Evolutionary conservation across 768 basidiomycete species (phyloP).

Genomic region (Hericium coralloides): DNA sequence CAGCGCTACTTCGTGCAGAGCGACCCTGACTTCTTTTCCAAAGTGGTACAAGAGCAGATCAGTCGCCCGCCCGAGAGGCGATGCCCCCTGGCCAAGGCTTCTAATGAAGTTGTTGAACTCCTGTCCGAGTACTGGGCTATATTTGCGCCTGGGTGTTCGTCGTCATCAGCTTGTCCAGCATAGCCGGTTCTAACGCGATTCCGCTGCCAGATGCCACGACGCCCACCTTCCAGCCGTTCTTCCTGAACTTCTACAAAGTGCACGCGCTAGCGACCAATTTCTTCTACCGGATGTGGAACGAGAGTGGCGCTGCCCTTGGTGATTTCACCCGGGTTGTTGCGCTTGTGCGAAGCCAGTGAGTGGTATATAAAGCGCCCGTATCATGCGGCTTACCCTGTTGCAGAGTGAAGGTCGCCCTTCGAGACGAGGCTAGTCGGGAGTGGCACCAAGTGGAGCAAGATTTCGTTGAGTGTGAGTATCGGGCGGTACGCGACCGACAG

Average conservation of each 20-base stretch:
- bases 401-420: slow-evolving; percentile 72
- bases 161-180: not conserved
- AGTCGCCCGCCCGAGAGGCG: slow-evolving; percentile 64
- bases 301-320: slow-evolving; percentile 65
- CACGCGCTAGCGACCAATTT: slow-evolving; percentile 77
- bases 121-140: slow-evolving; percentile 82
- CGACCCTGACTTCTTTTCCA: slow-evolving; percentile 66
- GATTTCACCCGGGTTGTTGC: slow-evolving; percentile 77
- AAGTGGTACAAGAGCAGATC: slow-evolving; percentile 75
- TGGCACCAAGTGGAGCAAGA: slow-evolving; percentile 84
- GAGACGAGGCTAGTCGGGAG: slow-evolving; percentile 59
- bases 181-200: not conserved
- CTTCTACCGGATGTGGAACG: slow-evolving; percentile 90
- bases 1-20: slow-evolving; percentile 61
- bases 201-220: slow-evolving; percentile 57
- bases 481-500: slow-evolving; percentile 77
- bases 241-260: slow-evolving; percentile 75
- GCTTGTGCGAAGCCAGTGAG: slow-evolving; percentile 78
- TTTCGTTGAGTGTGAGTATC: slow-evolving; percentile 76
- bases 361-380: slow-evolving; percentile 12
- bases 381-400: not conserved
- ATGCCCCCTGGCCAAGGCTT: slow-evolving; percentile 78
- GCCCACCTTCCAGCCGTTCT: slow-evolving; percentile 78
- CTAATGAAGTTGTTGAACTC: slow-evolving; percentile 78
- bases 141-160: slow-evolving; percentile 76